Base-by-base conservation (phyloP, 257 asterid species). In the Perilla frutescens region DNA sequence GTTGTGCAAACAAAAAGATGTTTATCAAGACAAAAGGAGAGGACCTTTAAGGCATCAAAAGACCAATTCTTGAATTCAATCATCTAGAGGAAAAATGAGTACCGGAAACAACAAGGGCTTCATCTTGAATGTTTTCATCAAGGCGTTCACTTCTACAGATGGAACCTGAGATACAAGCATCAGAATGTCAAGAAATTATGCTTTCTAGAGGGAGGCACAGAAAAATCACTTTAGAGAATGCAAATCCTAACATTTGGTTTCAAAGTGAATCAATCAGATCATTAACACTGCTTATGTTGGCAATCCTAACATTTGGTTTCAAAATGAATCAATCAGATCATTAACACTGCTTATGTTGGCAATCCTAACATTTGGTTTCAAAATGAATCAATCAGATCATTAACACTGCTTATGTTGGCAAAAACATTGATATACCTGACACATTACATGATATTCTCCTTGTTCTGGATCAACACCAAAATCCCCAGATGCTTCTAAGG, bases 401-500 rank as follows among this genome's bases (percentile, higher is more conserved):
- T 67, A 49, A 20, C 34, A 72, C 15, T 68, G 62, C 53, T 54
- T 43, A 34, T 32, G 68, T 48, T 15, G 48, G 71, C 60, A 73
- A 76, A 64, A 60, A 14, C 65, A 74, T 15, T 37, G 49, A 45
- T 57, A 58, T 84, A 95, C 99, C 99, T 91, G 99, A 82, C 98
- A 95, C 99, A 95, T 95, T 45, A 95, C 84, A 80, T 95, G 99
- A 81, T 90, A 95, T 79, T 91, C 97, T 82, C 99, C 99, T 86
- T 89, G 95, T 87, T 87, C 98, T 5, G 99, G 99, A 81, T 95
- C 89, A 84, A 95, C 81, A 61, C 98, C 98, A 72, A 95, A 95
- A 87, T 95, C 99, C 67, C 99, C 99, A 73, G 99, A 95, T 76
- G 97, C 98, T 86, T 95, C 99, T 84, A 95, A 84, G 14, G 98